These are phyloP conservation scores for Capsicum chinense DNA, from an alignment of 257 asterid genomes.

Conservation along the genomic window DNA sequence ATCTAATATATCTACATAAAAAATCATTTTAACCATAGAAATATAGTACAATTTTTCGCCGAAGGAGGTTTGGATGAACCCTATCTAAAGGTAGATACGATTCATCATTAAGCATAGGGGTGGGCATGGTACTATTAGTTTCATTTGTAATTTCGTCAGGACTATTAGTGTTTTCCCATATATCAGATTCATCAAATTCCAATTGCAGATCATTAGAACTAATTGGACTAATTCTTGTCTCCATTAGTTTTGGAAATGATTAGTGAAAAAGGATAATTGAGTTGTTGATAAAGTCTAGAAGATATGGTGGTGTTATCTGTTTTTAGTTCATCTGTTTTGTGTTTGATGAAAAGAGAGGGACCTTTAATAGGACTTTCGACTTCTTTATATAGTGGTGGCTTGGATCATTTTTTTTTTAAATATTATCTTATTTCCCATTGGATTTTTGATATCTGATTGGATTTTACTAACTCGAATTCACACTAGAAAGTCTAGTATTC, in stretches of 20 bases:
- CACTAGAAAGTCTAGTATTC: no score
- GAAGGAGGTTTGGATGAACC: no score
- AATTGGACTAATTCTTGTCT: not conserved
- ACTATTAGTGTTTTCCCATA: slow-evolving; percentile 6
- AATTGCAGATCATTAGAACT: not conserved
- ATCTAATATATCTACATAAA: no score
- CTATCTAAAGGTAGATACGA: no score
- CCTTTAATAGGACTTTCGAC: not conserved
- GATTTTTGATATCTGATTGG: no score
- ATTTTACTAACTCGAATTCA: no score
- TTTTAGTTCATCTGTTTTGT: not conserved
- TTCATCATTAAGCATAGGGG: no score
- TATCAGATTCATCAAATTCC: slow-evolving; percentile 38
- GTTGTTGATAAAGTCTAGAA: not conserved
- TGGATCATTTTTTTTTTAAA: not conserved
- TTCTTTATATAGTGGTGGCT: not conserved
- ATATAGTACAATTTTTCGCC: no score
- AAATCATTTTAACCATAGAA: no score
- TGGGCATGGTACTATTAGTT: slow-evolving; percentile 24
- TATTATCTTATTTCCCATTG: no score
- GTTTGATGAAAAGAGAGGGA: not conserved
- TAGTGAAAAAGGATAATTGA: not conserved
- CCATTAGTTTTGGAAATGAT: slow-evolving; percentile 15
- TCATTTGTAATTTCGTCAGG: not conserved
- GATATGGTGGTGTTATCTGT: not conserved